phyloP scores from a whole-genome alignment of 331 rosid genomes.

The Stylosanthes scabra region DNA sequence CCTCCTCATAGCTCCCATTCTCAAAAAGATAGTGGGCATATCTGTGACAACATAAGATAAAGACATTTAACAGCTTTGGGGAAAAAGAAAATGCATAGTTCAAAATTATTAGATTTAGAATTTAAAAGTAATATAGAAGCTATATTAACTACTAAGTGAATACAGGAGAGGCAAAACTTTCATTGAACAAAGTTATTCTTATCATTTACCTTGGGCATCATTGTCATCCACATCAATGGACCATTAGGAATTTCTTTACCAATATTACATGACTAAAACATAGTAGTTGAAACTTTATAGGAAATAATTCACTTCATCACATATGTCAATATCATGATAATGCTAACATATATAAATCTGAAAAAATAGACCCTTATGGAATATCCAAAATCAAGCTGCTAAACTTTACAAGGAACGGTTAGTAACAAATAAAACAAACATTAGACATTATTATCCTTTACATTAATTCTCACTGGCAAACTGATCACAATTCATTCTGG shows the following conservation, averaged over 20 bases:
- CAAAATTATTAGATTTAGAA: conserved; percentile 33
- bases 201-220: conserved; percentile 11
- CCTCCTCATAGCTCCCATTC: conserved; percentile 94
- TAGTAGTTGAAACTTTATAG: not conserved
- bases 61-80: conserved; percentile 29
- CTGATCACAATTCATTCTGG: conserved; percentile 19
- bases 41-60: conserved; percentile 55
- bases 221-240: conserved; percentile 2
- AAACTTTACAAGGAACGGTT: conserved; percentile 6
- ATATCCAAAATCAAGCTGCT: not conserved
- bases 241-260: conserved; percentile 6
- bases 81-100: conserved; percentile 19
- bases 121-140: conserved; percentile 13
- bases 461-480: conserved; percentile 14
- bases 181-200: conserved; percentile 9
- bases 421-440: conserved; percentile 12
- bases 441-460: conserved; percentile 9
- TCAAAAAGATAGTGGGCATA: conserved; percentile 97
- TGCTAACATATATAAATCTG: conserved; percentile 18
- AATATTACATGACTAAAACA: conserved; percentile 15
- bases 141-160: conserved; percentile 10
- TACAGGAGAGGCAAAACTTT: conserved; percentile 15
- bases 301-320: conserved; percentile 30
- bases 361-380: conserved; percentile 8
- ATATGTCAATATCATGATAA: conserved; percentile 8